Percentiles rank a stretch among this genome's conserved stretches.
Conservation (phyloP, 148 eudicot species). For the Rhododendron simsii region DNA sequence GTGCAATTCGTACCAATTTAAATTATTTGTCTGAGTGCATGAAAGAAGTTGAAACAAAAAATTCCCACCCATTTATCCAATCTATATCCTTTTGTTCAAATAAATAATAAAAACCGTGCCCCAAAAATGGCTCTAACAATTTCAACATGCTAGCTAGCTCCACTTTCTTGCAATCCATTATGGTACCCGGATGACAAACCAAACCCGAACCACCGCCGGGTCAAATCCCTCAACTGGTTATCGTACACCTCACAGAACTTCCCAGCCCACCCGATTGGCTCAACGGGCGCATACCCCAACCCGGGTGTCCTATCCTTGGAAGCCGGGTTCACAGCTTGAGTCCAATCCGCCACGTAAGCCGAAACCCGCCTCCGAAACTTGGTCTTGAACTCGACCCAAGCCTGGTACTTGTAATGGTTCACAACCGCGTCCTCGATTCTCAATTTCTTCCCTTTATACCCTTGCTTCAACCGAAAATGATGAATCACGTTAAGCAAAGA, state of each 20-base stretch:
- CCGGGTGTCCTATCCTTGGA: constrained; percentile 81
- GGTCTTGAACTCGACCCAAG: constrained; percentile 74
- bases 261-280: constrained; percentile 56
- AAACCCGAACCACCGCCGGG: constrained; percentile 44
- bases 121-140: not conserved
- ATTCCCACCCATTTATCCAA: not conserved
- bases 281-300: constrained; percentile 47
- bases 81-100: not conserved
- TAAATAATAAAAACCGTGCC: constrained; percentile 3
- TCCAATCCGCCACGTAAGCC: constrained; percentile 79
- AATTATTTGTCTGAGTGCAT: not conserved
- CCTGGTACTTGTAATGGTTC: constrained; percentile 81
- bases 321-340: constrained; percentile 26
- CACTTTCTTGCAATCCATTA: constrained; percentile 46
- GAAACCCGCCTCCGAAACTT: constrained; percentile 79
- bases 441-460: constrained; percentile 28
- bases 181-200: constrained; percentile 17
- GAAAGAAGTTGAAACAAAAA: not conserved
- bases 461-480: constrained; percentile 49
- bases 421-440: constrained; percentile 29
- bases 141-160: not conserved
- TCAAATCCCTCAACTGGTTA: constrained; percentile 39
- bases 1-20: too few species aligned
- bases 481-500: constrained; percentile 63
- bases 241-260: constrained; percentile 68